Conservation (phyloP, 805 yeast species). For the Zygoascus bituminiphila region DNA sequence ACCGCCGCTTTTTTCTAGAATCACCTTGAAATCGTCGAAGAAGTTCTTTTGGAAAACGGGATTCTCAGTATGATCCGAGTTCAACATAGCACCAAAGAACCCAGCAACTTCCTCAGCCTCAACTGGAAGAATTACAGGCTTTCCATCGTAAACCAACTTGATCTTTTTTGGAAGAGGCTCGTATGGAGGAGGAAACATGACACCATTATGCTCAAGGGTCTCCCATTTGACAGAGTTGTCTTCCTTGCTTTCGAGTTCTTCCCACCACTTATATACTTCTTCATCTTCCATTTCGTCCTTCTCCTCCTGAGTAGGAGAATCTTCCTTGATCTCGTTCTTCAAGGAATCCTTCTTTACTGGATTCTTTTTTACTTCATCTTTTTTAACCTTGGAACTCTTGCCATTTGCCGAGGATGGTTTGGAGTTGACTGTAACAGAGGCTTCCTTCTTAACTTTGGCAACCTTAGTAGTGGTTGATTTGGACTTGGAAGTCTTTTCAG, state of each 20-base stretch:
- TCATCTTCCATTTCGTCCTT: conserved; percentile 44
- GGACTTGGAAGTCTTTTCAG: neutral
- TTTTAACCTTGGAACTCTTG: neutral
- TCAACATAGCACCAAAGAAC: conserved; percentile 80
- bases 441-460: conserved; percentile 9
- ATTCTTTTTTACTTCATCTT: conserved; percentile 2
- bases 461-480: neutral
- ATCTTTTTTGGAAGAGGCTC: conserved; percentile 76
- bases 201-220: conserved; percentile 80
- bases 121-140: conserved; percentile 63
- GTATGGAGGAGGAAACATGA: conserved; percentile 86
- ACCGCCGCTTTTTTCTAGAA: conserved; percentile 64
- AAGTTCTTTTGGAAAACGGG: conserved; percentile 82
- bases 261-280: conserved; percentile 79
- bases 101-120: conserved; percentile 97
- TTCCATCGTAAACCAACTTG: conserved; percentile 66
- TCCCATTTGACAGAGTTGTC: conserved; percentile 82
- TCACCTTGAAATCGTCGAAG: conserved; percentile 66
- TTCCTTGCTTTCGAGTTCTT: conserved; percentile 47
- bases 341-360: neutral
- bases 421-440: neutral
- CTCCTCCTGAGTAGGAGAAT: conserved; percentile 1
- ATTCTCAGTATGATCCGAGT: conserved; percentile 75
- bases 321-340: conserved; percentile 5
- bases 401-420: neutral